Base-by-base conservation (phyloP, 768 basidiomycete species). In the Rossbeevera mucosa region DNA sequence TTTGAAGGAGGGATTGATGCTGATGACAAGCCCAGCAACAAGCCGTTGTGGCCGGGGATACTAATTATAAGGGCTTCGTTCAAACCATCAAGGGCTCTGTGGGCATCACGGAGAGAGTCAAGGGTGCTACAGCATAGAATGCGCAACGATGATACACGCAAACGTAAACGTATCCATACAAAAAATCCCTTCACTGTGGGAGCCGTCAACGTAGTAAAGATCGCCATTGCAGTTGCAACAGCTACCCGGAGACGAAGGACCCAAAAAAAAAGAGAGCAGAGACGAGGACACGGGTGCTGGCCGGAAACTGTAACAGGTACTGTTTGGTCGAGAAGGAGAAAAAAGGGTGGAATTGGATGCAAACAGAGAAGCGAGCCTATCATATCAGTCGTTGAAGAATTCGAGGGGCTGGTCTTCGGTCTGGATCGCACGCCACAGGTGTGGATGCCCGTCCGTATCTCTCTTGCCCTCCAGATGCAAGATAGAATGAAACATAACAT, bases 401-500 rank as follows among this genome's bases (percentile, higher is more conserved):
- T 59, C 59, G 49, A 91, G 71, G 2, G 83, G 82, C 16, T 74
- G 78, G 51, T 79, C 76, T 29, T 61, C 56, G 2, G 74, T 76
- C 57, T 89, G 86, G 56, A 90, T 77, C 9, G 87, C 88, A 50
- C 77, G 72, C 78, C 80, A 89, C 47, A 74, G 75, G 12, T 72
- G 77, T 2, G 83, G 80, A 24, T 74, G 76, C 8, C 74, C 76
- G 41, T 77, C 75, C 31, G 60, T 69, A 50, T 78, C 74, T 48
- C 67, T 66, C 53, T 75, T 67, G 36, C 76, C 77, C 59, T 85
- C 85, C 31, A 83, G 11, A 80, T 87, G 67, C 21, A 80, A 82
- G 40, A 90, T 64, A 3, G 86, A 87, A 64, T 91, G 88, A 70
- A 88, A 88, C 36, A 53, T 70, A 48, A 89, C 78, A 55, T 87